These are phyloP conservation scores for Lentinula sp. DNA, from an alignment of 768 basidiomycete genomes.

Conservation along the genomic window DNA sequence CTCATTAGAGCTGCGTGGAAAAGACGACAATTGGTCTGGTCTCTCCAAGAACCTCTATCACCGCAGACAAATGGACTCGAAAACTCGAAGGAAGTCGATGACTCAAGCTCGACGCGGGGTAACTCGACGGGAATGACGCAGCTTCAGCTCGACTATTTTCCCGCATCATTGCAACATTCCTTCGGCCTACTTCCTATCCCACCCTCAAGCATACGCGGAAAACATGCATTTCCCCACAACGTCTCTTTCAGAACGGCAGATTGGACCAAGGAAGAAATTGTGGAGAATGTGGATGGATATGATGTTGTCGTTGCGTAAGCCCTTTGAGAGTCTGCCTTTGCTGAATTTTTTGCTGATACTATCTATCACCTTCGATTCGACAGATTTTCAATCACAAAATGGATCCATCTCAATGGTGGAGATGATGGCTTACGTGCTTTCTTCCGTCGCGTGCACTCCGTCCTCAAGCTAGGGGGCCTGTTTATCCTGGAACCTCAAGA, in stretches of 20 bases:
- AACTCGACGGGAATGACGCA: neutral
- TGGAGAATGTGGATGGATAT: conserved; percentile 57
- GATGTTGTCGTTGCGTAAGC: conserved; percentile 78
- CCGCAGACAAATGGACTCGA: neutral
- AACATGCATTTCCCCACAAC: conserved; percentile 69
- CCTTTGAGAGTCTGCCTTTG: neutral
- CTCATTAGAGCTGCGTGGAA: conserved; percentile 76
- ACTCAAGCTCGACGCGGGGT: neutral
- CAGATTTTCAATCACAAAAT: conserved; percentile 85
- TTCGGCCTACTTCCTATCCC: conserved; percentile 74
- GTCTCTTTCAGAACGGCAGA: conserved; percentile 65
- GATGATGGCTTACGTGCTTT: conserved; percentile 68
- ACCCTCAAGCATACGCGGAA: conserved; percentile 22
- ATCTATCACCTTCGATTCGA: neutral
- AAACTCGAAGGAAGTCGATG: conserved; percentile 20
- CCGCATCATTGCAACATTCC: conserved; percentile 67
- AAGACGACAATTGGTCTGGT: conserved; percentile 65
- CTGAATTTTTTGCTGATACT: neutral
- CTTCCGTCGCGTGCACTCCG: conserved; percentile 54
- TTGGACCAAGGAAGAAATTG: conserved; percentile 56
- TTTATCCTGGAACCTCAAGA: conserved; percentile 82
- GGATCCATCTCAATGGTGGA: conserved; percentile 83
- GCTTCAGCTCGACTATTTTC: conserved; percentile 55
- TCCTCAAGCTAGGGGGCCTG: conserved; percentile 55
- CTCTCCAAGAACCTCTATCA: conserved; percentile 43